Evolutionary conservation across 495 filamentous ascomycete species (phyloP), one percentile per base, ranked within the genome.

Genomic region (Penicillium tannophilum): DNA sequence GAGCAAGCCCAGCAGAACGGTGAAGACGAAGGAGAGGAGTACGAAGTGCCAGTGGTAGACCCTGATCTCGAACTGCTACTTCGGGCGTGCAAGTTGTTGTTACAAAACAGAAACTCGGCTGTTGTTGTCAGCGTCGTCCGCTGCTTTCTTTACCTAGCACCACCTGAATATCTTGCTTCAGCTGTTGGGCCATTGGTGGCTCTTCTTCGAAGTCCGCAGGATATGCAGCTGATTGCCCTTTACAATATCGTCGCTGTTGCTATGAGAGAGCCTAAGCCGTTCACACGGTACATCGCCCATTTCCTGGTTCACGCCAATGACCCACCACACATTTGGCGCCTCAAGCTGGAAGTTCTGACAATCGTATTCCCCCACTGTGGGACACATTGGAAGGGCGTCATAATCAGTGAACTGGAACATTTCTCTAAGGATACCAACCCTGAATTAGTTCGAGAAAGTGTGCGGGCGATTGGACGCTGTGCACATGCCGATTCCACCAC

Each of bases 181-280:
- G 84, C 90, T 6, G 83, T 95, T 58, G 93, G 92, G 0, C 93
- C 93, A 2, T 76, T 98, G 16, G 82, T 97, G 30, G 89, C 92
- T 31, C 82, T 98, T 24, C 79, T 98, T 46, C 86, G 94, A 42
- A 88, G 87, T 31, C 86, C 90, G 12, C 86, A 88, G 59, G 93
- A 97, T 67, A 91, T 96, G 53, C 87, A 94, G 64, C 86, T 92
- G 62, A 84, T 97, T 54, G 92, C 90, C 9, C 83, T 98, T 7
- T 90, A 92, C 76, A 97, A 97, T 70, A 93, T 98, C 59, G 91
- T 97, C 50, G 88, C 89, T 39, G 89, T 98, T 46, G 91, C 89
- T 61, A 77, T 98, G 24, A 76, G 77, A 16, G 76, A 82, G 23
- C 90, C 94, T 0, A 79, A 86, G 46, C 80, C 85, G 7, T 98